Evolutionary conservation across 2,329 filamentous ascomycete genomes (phyloP).

Genomic region (Exophiala spinifera): DNA sequence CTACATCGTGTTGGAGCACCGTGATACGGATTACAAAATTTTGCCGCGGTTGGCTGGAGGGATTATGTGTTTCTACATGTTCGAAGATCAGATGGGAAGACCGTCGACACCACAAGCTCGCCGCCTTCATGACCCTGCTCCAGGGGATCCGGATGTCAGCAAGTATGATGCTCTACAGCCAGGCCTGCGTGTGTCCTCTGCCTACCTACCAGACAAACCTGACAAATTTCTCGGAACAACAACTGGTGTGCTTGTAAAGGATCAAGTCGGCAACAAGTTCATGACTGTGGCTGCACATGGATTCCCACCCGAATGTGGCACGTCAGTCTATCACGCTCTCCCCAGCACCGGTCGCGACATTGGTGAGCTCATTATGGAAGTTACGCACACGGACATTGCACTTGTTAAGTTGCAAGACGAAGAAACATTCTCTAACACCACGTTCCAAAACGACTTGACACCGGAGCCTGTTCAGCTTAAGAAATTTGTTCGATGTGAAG

Average conservation of each 20-base stretch:
- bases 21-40: too few species aligned
- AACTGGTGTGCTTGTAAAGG: neutral
- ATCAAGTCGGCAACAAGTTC: neutral
- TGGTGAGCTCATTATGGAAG: neutral
- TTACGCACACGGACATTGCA: neutral
- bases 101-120: neutral
- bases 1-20: too few species aligned
- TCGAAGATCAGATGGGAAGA: constrained; percentile 1
- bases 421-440: neutral
- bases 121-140: neutral
- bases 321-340: too few species aligned
- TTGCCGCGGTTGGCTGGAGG: neutral
- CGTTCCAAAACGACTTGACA: neutral
- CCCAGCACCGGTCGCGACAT: too few species aligned
- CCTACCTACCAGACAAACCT: too few species aligned
- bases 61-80: neutral
- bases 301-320: neutral
- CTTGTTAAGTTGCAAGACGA: neutral
- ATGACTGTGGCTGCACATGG: neutral
- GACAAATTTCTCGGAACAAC: neutral
- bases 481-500: too few species aligned
- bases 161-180: too few species aligned
- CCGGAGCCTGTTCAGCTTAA: too few species aligned
- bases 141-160: too few species aligned
- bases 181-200: too few species aligned